Conservation (phyloP, 257 asterid genomes). For the Solanum neorickii region DNA sequence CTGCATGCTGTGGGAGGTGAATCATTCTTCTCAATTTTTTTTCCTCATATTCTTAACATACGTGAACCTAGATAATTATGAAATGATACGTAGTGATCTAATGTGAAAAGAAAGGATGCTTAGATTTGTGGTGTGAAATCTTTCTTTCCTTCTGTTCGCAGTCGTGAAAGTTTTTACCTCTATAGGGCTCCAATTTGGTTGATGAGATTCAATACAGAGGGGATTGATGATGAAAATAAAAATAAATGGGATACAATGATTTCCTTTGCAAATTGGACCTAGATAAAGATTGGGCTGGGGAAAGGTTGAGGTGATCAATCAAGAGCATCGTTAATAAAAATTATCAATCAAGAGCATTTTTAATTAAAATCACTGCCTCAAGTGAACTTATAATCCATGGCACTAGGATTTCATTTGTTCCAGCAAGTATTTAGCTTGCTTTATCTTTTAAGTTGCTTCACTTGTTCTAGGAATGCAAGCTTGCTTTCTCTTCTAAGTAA, state of each 20-base stretch:
- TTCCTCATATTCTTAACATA: background rate
- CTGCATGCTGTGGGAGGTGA: constrained; percentile 91
- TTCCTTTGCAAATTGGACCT: background rate
- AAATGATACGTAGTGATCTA: background rate
- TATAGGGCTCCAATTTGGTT: background rate
- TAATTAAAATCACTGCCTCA: background rate
- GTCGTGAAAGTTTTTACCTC: background rate
- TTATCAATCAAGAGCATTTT: background rate
- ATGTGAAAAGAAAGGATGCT: background rate
- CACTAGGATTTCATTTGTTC: background rate
- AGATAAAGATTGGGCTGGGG: background rate
- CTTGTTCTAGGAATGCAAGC: background rate
- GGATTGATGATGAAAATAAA: background rate
- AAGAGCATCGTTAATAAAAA: background rate
- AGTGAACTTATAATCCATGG: background rate
- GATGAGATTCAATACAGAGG: background rate
- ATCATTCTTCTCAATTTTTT: background rate
- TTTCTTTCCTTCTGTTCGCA: background rate
- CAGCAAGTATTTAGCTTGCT: background rate
- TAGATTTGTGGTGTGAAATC: background rate
- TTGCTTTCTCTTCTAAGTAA: background rate
- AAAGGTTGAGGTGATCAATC: background rate
- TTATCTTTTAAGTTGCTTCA: background rate
- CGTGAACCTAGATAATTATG: background rate
- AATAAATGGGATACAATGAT: background rate